Conservation (phyloP, 192 early-diverging fungal species). For the Coemansia sp. region DNA sequence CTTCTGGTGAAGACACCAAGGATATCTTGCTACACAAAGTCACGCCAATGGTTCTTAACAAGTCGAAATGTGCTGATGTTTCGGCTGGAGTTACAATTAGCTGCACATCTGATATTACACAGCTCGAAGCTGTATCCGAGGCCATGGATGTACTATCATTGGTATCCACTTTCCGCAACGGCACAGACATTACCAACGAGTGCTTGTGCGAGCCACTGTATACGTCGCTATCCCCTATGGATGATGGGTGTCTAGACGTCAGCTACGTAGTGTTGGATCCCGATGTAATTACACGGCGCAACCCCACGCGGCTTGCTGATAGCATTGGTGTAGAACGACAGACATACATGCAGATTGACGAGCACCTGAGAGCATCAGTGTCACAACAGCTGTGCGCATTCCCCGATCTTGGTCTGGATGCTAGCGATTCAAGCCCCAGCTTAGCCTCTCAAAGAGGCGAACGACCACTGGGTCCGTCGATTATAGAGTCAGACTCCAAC, state of each 20-base stretch:
- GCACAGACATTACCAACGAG: conserved; percentile 15
- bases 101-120: not conserved
- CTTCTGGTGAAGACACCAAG: not conserved
- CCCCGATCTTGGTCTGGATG: not conserved
- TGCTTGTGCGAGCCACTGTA: conserved; percentile 32
- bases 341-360: conserved; percentile 9
- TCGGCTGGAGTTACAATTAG: not conserved
- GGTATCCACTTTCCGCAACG: not conserved
- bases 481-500: not conserved
- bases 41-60: not conserved
- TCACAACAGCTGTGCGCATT: not conserved
- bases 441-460: not conserved
- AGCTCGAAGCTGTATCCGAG: conserved; percentile 9
- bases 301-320: conserved; percentile 21
- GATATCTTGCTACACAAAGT: not conserved
- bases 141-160: conserved; percentile 39
- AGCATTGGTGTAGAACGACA: conserved; percentile 7
- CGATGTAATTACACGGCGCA: conserved; percentile 24
- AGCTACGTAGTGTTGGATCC: conserved; percentile 35
- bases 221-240: conserved; percentile 22
- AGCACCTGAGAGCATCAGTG: conserved; percentile 3
- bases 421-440: not conserved
- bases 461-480: conserved; percentile 1
- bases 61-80: not conserved
- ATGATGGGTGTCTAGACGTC: conserved; percentile 40